These are phyloP conservation scores for Globisporangium iwayamae DNA, from an alignment of 352 stramenopile species.

Conservation along the genomic window DNA sequence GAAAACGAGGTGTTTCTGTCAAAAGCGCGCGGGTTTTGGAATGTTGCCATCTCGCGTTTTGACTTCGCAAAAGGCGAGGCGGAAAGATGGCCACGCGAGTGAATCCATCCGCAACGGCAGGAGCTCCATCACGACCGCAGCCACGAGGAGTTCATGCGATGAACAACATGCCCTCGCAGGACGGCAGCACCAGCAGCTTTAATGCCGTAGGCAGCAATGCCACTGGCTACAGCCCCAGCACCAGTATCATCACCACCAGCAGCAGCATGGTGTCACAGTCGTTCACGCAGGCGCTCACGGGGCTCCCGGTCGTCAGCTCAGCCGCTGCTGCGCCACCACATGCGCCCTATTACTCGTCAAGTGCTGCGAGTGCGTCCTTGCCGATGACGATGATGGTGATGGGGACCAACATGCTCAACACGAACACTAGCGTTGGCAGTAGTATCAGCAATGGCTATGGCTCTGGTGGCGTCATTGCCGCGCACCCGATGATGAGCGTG, in stretches of 20 bases:
- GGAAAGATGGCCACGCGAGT: slow-evolving; percentile 7
- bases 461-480: background rate
- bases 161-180: background rate
- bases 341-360: background rate
- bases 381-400: slow-evolving; percentile 3
- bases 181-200: background rate
- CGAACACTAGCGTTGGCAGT: background rate
- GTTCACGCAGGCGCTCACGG: slow-evolving; percentile 13
- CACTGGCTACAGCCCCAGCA: background rate
- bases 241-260: background rate
- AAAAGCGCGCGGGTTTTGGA: slow-evolving; percentile 8
- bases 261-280: slow-evolving; percentile 6
- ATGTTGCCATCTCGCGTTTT: slow-evolving; percentile 7
- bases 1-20: no score
- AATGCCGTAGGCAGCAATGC: background rate
- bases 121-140: background rate
- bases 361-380: background rate
- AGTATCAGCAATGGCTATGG: background rate
- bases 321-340: background rate
- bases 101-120: slow-evolving; percentile 1
- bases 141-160: background rate
- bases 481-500: background rate
- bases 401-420: background rate
- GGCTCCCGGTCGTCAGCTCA: background rate
- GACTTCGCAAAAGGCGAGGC: background rate